Conservation (phyloP, 202 grass and related monocot species). For the Thinopyrum obtusiflorum region DNA sequence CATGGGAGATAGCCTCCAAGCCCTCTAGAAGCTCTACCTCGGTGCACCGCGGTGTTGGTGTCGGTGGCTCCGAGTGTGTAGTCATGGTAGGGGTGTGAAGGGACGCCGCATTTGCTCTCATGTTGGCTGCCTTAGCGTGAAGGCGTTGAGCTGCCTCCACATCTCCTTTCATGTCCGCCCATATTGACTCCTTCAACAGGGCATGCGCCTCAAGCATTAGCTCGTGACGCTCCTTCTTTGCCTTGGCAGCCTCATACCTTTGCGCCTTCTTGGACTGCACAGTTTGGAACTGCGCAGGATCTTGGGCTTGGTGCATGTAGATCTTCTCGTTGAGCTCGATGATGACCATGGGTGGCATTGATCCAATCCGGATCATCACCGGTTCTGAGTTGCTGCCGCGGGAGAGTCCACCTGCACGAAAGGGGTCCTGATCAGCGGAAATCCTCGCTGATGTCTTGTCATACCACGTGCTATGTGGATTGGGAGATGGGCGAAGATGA, state of each 20-base stretch:
- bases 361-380: background rate
- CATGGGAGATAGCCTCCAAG: no score
- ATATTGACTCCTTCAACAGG: no score
- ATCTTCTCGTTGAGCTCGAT: background rate
- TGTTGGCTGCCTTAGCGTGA: background rate
- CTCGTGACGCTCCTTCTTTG: background rate
- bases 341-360: background rate
- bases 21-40: no score
- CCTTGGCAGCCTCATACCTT: background rate
- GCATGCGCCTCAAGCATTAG: no score
- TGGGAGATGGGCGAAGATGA: no score
- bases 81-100: background rate
- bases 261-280: background rate
- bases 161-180: no score
- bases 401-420: no score
- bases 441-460: no score
- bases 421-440: no score
- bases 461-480: no score
- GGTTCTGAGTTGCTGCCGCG: background rate
- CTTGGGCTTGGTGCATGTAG: background rate
- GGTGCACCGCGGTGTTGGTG: background rate
- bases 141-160: background rate
- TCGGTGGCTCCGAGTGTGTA: no score
- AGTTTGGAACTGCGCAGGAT: background rate
- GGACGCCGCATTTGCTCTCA: background rate